Percentiles rank a stretch among this genome's conserved stretches.
These are phyloP conservation scores for Ophiocordyceps camponoti-leonardi DNA, from an alignment of 2,329 filamentous ascomycete genomes.

Conservation along the genomic window DNA sequence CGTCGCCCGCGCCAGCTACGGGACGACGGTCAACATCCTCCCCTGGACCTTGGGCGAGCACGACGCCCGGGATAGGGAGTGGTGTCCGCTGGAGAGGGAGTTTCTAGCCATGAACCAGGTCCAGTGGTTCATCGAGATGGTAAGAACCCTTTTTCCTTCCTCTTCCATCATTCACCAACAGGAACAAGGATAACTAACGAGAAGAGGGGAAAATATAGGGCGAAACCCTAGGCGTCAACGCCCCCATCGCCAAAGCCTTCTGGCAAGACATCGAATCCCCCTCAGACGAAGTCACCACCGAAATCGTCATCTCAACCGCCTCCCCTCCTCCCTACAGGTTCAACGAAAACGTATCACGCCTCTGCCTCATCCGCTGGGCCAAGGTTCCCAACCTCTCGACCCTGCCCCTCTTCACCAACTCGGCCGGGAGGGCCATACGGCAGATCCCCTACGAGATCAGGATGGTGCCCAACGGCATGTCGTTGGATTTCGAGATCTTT, in stretches of 20 bases:
- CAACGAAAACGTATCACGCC: conserved; percentile 3
- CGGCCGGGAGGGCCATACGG: background rate
- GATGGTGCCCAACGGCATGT: conserved; percentile 4
- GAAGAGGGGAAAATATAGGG: background rate
- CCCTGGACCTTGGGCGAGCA: conserved; percentile 4
- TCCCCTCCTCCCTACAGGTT: background rate
- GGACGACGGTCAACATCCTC: accelerated
- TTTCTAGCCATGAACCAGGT: conserved; percentile 7
- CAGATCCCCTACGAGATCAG: conserved; percentile 2
- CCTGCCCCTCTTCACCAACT: conserved; percentile 2
- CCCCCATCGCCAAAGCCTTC: conserved; percentile 1
- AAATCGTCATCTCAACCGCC: conserved; percentile 3
- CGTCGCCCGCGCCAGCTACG: conserved; percentile 13
- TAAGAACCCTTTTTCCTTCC: conserved; percentile 1
- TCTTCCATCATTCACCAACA: background rate
- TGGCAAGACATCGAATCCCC: conserved; percentile 3
- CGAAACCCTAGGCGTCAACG: background rate
- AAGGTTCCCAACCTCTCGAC: conserved; percentile 2
- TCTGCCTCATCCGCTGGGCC: conserved; percentile 4
- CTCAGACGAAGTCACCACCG: conserved; percentile 1
- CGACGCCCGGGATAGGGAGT: conserved; percentile 2
- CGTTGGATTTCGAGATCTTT: conserved; percentile 4
- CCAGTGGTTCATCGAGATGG: conserved; percentile 11
- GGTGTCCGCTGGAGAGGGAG: background rate
- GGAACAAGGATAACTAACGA: no score